A percentile compares a stretch with the other conserved stretches of the same genome.
Conservation (phyloP, 2,329 filamentous ascomycete genomes). For the Ilyonectria sp. region DNA sequence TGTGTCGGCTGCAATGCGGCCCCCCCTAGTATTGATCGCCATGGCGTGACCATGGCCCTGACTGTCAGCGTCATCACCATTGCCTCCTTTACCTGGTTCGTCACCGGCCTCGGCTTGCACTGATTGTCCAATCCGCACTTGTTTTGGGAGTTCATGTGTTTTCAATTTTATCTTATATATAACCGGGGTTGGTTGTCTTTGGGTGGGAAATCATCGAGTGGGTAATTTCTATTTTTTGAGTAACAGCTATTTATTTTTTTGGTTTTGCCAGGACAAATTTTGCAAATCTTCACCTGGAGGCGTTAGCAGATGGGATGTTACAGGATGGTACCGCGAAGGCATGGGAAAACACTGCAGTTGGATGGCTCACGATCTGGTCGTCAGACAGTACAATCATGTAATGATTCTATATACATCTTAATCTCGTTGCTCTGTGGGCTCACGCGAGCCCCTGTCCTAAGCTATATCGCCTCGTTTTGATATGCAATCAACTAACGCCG, state of each 20-base stretch:
- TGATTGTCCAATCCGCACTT: slow-evolving; percentile 29
- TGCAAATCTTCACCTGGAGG: slow-evolving; percentile 36
- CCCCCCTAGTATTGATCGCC: slow-evolving; percentile 61
- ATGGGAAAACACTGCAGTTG: slow-evolving; percentile 32
- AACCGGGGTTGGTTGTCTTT: slow-evolving; percentile 23
- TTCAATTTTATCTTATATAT: slow-evolving; percentile 5
- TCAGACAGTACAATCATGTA: slow-evolving; percentile 41
- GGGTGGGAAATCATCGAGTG: slow-evolving; percentile 44
- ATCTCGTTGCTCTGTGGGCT: slow-evolving; percentile 33
- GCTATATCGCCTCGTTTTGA: not conserved
- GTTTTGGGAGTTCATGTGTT: slow-evolving; percentile 37
- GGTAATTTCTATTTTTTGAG: slow-evolving; percentile 34
- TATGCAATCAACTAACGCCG: slow-evolving; percentile 7
- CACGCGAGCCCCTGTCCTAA: slow-evolving; percentile 23
- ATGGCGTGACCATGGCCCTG: slow-evolving; percentile 65
- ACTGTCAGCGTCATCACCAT: slow-evolving; percentile 71
- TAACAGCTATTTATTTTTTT: slow-evolving; percentile 24
- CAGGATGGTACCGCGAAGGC: slow-evolving; percentile 30
- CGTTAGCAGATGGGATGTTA: slow-evolving; percentile 38
- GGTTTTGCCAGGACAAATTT: slow-evolving; percentile 35
- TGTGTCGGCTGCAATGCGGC: slow-evolving; percentile 73
- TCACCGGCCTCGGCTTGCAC: slow-evolving; percentile 64
- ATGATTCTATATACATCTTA: slow-evolving; percentile 47
- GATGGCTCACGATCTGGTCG: slow-evolving; percentile 44
- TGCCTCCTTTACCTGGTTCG: slow-evolving; percentile 76